These are phyloP conservation scores for Calonectria multiphialidica DNA, from an alignment of 2,329 filamentous ascomycete genomes.

Conservation along the genomic window DNA sequence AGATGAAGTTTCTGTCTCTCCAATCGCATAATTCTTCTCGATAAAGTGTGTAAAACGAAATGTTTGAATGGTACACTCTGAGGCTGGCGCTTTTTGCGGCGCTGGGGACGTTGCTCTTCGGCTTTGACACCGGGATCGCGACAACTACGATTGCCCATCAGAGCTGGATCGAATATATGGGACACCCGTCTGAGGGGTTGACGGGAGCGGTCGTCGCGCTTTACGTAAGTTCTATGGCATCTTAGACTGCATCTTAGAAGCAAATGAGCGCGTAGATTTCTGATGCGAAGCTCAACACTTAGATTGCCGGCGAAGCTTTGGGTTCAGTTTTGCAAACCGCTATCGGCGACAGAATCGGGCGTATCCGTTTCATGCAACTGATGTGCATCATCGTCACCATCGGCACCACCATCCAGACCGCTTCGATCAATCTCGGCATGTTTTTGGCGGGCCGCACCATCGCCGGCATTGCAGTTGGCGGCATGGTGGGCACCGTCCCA, in stretches of 20 bases:
- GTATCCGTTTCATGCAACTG: background rate
- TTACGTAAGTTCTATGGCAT: background rate
- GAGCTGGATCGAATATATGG: slow-evolving; percentile 3
- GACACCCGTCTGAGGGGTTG: background rate
- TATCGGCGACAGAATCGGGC: background rate
- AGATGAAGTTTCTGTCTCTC: background rate
- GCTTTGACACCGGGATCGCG: background rate
- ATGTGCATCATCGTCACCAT: slow-evolving; percentile 4
- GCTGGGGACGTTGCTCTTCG: background rate
- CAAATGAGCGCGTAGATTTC: background rate
- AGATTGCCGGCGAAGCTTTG: background rate
- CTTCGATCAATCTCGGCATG: slow-evolving; percentile 1
- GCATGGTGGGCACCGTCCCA: background rate
- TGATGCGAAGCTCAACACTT: background rate
- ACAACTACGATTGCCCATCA: background rate
- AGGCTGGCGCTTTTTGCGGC: background rate
- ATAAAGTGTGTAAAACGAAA: background rate
- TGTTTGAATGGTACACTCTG: background rate
- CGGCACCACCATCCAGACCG: background rate
- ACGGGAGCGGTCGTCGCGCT: background rate
- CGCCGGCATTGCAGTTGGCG: background rate
- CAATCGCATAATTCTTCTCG: background rate
- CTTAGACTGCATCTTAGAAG: background rate
- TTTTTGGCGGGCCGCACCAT: background rate
- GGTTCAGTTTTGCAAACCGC: background rate